Conservation (phyloP, 371 early-diverging fungal species). For the Apophysomyces ossiformis region DNA sequence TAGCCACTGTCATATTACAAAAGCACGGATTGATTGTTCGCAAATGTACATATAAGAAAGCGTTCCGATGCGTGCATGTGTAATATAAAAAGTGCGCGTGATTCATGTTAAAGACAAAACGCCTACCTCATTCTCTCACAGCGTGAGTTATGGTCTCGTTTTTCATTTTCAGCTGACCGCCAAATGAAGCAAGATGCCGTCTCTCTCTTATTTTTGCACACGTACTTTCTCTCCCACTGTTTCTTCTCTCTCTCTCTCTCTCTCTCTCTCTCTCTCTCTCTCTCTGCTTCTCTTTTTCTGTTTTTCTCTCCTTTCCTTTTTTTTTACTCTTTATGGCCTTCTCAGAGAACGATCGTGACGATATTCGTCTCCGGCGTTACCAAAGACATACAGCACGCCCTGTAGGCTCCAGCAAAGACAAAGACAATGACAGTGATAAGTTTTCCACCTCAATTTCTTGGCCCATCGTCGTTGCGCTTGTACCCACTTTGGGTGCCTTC, state of each 20-base stretch:
- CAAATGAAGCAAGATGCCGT: slow-evolving; percentile 7
- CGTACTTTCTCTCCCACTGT: slow-evolving; percentile 12
- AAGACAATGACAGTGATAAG: slow-evolving; percentile 9
- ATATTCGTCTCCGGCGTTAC: slow-evolving; percentile 16
- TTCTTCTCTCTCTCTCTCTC: slow-evolving; percentile 8
- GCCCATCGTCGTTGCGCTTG: slow-evolving; percentile 68
- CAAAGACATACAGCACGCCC: neutral
- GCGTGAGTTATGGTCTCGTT: neutral
- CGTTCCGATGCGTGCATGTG: too few relatives aligned
- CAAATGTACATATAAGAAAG: too few relatives aligned
- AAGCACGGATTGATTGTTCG: neutral
- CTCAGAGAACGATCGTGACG: slow-evolving; percentile 26
- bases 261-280: slow-evolving; percentile 14
- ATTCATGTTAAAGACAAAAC: neutral
- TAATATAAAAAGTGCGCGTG: neutral
- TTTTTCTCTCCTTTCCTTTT: slow-evolving; percentile 16
- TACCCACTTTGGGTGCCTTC: slow-evolving; percentile 69
- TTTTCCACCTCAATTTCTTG: slow-evolving; percentile 49
- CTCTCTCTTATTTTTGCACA: slow-evolving; percentile 16
- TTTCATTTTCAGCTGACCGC: slow-evolving; percentile 7
- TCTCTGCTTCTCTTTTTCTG: slow-evolving; percentile 13
- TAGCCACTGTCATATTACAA: neutral
- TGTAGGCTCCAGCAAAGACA: neutral
- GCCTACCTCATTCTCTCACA: slow-evolving; percentile 4
- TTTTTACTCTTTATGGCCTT: slow-evolving; percentile 17